These are phyloP conservation scores for Wickerhamomyces canadensis DNA, from an alignment of 805 yeast species.

Conservation along the genomic window DNA sequence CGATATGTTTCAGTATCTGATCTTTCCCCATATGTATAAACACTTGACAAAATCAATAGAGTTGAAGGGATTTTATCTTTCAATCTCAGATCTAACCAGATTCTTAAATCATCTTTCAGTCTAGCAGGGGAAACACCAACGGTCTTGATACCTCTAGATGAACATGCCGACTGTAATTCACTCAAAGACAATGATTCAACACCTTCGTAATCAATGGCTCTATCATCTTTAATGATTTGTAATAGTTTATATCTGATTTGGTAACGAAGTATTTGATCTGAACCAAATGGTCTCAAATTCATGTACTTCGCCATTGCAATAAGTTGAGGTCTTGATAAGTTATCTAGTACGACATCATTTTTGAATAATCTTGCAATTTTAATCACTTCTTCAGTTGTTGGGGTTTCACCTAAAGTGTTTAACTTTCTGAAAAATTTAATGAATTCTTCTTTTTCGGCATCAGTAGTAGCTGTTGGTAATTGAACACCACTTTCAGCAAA, in stretches of 20 bases:
- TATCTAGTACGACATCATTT: constrained; percentile 90
- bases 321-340: constrained; percentile 83
- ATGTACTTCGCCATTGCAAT: constrained; percentile 91
- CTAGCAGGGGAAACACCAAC: constrained; percentile 73
- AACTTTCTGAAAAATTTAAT: constrained; percentile 73
- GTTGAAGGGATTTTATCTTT: constrained; percentile 92
- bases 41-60: constrained; percentile 75
- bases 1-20: constrained; percentile 51
- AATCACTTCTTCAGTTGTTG: constrained; percentile 64
- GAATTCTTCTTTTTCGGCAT: constrained; percentile 71
- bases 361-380: constrained; percentile 86
- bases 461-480: constrained; percentile 57
- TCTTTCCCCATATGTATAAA: constrained; percentile 78
- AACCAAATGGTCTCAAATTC: constrained; percentile 88
- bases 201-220: constrained; percentile 90
- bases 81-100: constrained; percentile 87
- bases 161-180: constrained; percentile 86
- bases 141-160: constrained; percentile 87
- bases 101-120: constrained; percentile 72
- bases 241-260: constrained; percentile 88
- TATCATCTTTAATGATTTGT: constrained; percentile 88
- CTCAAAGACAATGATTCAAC: constrained; percentile 72
- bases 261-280: constrained; percentile 87
- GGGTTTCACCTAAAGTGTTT: constrained; percentile 53
- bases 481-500: constrained; percentile 65